Conservation (phyloP, 352 stramenopile species). For the Halophytophthora batemanensis region DNA sequence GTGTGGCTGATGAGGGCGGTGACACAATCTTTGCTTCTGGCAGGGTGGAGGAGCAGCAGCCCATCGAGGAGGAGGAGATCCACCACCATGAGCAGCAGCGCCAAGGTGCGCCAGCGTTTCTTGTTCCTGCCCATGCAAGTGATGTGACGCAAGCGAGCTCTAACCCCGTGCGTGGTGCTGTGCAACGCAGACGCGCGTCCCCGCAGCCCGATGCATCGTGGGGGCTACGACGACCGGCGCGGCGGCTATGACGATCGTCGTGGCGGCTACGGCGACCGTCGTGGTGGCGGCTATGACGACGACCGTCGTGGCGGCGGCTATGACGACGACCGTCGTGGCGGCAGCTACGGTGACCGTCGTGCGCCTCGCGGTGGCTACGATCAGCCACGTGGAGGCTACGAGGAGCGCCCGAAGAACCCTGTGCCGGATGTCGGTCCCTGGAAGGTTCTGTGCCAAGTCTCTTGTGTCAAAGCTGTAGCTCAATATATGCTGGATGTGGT, state of each 20-base stretch:
- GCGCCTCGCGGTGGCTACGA: constrained; percentile 21
- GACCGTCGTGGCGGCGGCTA: constrained; percentile 14
- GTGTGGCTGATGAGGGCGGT: constrained; percentile 11
- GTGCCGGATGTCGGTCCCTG: constrained; percentile 73
- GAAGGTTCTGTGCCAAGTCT: constrained; percentile 45
- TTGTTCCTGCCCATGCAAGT: too few species aligned
- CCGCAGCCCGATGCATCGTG: constrained; percentile 4
- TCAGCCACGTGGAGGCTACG: constrained; percentile 17
- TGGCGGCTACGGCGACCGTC: constrained; percentile 12
- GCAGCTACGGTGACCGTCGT: constrained; percentile 10
- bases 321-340: constrained; percentile 13
- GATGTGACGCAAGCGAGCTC: too few species aligned
- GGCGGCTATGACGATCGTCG: constrained; percentile 4
- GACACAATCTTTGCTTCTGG: background rate
- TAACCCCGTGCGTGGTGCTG: background rate
- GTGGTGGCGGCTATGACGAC: constrained; percentile 17
- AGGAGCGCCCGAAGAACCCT: constrained; percentile 67
- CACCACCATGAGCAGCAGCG: constrained; percentile 25
- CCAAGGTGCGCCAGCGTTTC: constrained; percentile 16
- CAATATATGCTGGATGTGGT: too few species aligned
- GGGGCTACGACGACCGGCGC: constrained; percentile 9
- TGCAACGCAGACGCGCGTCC: constrained; percentile 8
- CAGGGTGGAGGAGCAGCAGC: constrained; percentile 30
- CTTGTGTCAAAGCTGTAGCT: too few species aligned
- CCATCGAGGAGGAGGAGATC: constrained; percentile 41